phyloP scores from a whole-genome alignment of 2,329 filamentous ascomycete genomes.

The Fusarium nelsonii region DNA sequence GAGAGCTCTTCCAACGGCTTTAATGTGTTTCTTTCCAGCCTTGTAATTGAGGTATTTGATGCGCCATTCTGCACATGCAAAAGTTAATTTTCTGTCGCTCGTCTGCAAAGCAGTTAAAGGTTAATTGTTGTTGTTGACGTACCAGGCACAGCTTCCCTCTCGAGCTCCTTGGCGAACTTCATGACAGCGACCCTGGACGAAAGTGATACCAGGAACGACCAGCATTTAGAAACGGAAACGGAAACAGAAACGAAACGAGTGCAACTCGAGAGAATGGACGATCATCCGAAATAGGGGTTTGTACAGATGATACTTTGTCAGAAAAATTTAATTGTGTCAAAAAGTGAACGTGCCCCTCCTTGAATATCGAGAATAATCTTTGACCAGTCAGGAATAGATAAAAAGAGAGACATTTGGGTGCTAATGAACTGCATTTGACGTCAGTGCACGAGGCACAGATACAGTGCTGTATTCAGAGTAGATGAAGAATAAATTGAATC shows the following conservation, averaged over 20 bases:
- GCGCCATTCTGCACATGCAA: slow-evolving; percentile 76
- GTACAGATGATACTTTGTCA: background rate
- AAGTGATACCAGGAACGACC: slow-evolving; percentile 21
- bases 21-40: slow-evolving; percentile 93
- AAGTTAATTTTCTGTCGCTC: slow-evolving; percentile 13
- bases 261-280: background rate
- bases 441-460: slow-evolving; percentile 33
- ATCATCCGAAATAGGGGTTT: background rate
- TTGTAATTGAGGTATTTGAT: slow-evolving; percentile 97
- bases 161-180: slow-evolving; percentile 82
- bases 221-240: slow-evolving; percentile 27
- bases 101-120: slow-evolving; percentile 1
- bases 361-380: slow-evolving; percentile 16
- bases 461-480: no score
- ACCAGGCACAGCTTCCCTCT: slow-evolving; percentile 88
- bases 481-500: slow-evolving; percentile 13
- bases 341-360: slow-evolving; percentile 36
- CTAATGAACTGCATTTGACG: slow-evolving; percentile 32
- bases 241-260: background rate
- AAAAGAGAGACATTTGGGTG: background rate
- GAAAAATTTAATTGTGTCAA: slow-evolving; percentile 12
- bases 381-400: slow-evolving; percentile 7
- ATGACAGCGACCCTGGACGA: slow-evolving; percentile 54
- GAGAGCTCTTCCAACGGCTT: slow-evolving; percentile 81
- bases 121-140: slow-evolving; percentile 40